Evolutionary conservation across 1,284 basidiomycete species (phyloP), one percentile per base, ranked within the genome.

Genomic region (Hemileia vastatrix): DNA sequence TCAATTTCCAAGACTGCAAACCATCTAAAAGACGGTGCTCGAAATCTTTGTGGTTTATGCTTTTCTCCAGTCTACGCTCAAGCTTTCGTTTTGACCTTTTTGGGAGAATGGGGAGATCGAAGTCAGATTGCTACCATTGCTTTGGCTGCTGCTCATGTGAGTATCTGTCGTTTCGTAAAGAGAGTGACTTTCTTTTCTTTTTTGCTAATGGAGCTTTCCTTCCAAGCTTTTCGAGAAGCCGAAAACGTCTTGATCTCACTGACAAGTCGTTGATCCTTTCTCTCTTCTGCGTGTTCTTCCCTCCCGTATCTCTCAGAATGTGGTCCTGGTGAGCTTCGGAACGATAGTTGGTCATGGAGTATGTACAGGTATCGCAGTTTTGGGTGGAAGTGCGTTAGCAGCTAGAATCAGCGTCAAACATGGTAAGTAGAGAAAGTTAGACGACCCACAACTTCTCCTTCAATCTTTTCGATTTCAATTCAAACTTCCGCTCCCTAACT

Each of bases 81-180:
- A 47, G 73, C 73, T 2, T 74, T 75, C 44, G 57, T 74, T 33
- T 67, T 75, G n/a, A 74, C 73, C 2, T 75, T 75, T 36, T 50
- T 75, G 5, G 74, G 74, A 4, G 74, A 75, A 50, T 75, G 74
- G 74, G 74, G 74, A 6, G 74, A 75, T 49, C 66, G 73, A 2
- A 67, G 65, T 33, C 74, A 75, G 64, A 74, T 75, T 44, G 72
- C 74, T 1, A 75, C 74, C 6, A 74, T 75, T 50, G 73, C 73
- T 2, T 65, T 75, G 0, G 74, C 73, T 0, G 72, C 74, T 23
- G 73, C 74, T 3, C 73, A 71, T 62, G 67, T 68, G 56, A 67
- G 67, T 67, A 4, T 21, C 11, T 31, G 19, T 21, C 13, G n/a
- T 15, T 36, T n/a, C n/a, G n/a, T n/a, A n/a, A n/a, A n/a, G n/a